A percentile compares a stretch with the other conserved stretches of the same genome.
Evolutionary conservation across 352 stramenopile species (phyloP).

Genomic region (Phytophthora pseudosyringae): DNA sequence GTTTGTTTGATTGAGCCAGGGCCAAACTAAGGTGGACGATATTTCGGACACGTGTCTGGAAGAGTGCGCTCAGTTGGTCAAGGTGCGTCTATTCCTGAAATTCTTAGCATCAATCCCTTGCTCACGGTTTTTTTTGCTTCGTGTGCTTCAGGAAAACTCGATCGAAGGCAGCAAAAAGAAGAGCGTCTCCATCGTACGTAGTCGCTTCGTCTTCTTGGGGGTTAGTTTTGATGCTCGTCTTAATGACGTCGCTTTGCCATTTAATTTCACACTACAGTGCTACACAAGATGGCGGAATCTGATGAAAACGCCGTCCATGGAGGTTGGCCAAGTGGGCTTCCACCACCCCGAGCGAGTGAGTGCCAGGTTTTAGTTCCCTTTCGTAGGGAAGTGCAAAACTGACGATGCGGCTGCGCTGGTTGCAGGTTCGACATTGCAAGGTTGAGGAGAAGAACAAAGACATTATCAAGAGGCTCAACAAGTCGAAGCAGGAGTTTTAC

Average conservation of each 20-base stretch:
- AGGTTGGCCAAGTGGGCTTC: slow-evolving; percentile 91
- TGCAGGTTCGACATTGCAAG: slow-evolving; percentile 69
- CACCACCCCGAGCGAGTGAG: slow-evolving; percentile 70
- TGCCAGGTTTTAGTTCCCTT: not conserved
- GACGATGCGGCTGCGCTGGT: not conserved
- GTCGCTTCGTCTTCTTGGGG: not conserved
- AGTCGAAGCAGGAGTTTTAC: slow-evolving; percentile 80
- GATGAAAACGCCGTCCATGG: slow-evolving; percentile 91
- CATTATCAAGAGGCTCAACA: slow-evolving; percentile 89
- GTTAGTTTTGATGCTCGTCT: not conserved
- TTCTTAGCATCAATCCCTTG: not conserved
- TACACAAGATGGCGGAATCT: slow-evolving; percentile 95
- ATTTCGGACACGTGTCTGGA: slow-evolving; percentile 85
- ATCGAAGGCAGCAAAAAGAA: slow-evolving; percentile 95
- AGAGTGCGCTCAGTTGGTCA: slow-evolving; percentile 92
- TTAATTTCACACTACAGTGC: slow-evolving; percentile 47
- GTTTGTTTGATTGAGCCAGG: slow-evolving; percentile 34
- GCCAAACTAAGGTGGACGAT: slow-evolving; percentile 76
- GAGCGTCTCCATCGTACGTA: slow-evolving; percentile 79
- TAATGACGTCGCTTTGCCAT: not conserved
- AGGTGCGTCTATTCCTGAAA: slow-evolving; percentile 52
- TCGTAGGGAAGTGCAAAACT: not conserved
- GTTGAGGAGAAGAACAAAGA: slow-evolving; percentile 88
- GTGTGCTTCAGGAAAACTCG: slow-evolving; percentile 80
- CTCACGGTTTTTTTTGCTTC: not conserved